Evolutionary conservation across 139 green algal species (phyloP), one percentile per base, ranked within the genome.

Genomic region (Desmodesmus armatus): DNA sequence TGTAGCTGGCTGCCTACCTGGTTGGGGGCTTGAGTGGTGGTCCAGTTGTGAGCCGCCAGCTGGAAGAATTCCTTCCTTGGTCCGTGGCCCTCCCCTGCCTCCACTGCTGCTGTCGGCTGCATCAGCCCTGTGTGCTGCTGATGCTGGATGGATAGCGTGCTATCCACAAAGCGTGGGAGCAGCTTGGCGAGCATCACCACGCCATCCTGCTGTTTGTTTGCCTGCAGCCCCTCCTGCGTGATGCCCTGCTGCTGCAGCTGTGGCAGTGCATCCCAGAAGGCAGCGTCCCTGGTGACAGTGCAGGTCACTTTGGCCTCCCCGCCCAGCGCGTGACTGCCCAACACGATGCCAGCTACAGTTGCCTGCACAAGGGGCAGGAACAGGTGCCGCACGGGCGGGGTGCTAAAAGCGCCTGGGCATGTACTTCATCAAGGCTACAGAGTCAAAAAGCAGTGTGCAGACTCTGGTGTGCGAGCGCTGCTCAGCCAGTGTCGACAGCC

Each of bases 1-100:
- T 35, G 17, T 17, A 17, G 62, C n/a, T 19, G 62, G 17, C n/a
- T 71, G n/a, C 69, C 5, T 15, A 77, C 69, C 69, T 77, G 69
- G 69, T 9, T 25, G 19, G n/a, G n/a, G n/a, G 39, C 29, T 9
- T 77, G 35, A 77, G 74, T 29, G 19, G 3, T 81, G 35, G 23
- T 72, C 85, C 23, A 90, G 27, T 33, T 62, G 35, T 82, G 31
- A 44, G 60, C 72, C 7, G 41, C n/a, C 37, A 86, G 65, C 5
- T 39, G 15, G 29, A 95, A 94, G 82, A 94, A 94, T 65, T 95
- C 92, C 85, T 92, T 95, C 7, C 90, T 84, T 11, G 92, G 90
- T 0, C 92, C 92, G 41, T 94, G 90, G 27, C 92, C 90, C 88
- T 94, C 90, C 1, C 92, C 92, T 2, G 70, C 87, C 74, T 95